Evolutionary conservation across 2,329 filamentous ascomycete species (phyloP).

Genomic region (Coniella vitis): DNA sequence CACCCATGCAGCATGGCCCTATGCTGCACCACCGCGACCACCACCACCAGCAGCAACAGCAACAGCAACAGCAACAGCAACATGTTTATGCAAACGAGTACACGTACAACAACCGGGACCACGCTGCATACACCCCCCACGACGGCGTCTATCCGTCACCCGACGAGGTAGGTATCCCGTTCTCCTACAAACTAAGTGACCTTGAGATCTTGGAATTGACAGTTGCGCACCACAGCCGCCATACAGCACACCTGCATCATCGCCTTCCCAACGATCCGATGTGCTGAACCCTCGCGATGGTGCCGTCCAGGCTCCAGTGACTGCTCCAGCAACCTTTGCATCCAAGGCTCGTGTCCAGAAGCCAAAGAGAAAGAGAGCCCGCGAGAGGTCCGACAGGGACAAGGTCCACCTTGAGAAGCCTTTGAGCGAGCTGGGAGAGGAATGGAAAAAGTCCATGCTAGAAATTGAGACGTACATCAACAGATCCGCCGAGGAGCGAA

Average conservation of each 20-base stretch:
- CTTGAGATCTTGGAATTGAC: slow-evolving; percentile 3
- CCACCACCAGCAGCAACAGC: slow-evolving; percentile 22
- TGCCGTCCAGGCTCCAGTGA: slow-evolving; percentile 14
- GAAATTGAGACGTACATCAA: slow-evolving; percentile 80
- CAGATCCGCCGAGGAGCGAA: slow-evolving; percentile 59
- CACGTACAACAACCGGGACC: not conserved
- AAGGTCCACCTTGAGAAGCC: slow-evolving; percentile 48
- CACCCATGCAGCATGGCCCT: slow-evolving; percentile 22
- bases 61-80: slow-evolving; percentile 24
- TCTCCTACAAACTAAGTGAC: not conserved
- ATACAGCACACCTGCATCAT: slow-evolving; percentile 46
- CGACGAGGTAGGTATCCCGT: not conserved
- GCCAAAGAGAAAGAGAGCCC: slow-evolving; percentile 34
- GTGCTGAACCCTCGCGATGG: slow-evolving; percentile 33
- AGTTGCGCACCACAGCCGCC: slow-evolving; percentile 23
- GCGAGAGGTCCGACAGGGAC: slow-evolving; percentile 35
- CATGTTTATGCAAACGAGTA: slow-evolving; percentile 6
- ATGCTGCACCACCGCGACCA: slow-evolving; percentile 16
- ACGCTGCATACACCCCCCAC: slow-evolving; percentile 16
- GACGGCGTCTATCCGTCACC: slow-evolving; percentile 18
- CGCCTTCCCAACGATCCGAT: slow-evolving; percentile 34
- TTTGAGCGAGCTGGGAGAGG: slow-evolving; percentile 64
- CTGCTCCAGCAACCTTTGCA: slow-evolving; percentile 18
- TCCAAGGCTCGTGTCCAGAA: slow-evolving; percentile 25
- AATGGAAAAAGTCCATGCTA: slow-evolving; percentile 49